Evolutionary conservation across 2,329 filamentous ascomycete genomes (phyloP).

Genomic region (Xylariaceae sp.): DNA sequence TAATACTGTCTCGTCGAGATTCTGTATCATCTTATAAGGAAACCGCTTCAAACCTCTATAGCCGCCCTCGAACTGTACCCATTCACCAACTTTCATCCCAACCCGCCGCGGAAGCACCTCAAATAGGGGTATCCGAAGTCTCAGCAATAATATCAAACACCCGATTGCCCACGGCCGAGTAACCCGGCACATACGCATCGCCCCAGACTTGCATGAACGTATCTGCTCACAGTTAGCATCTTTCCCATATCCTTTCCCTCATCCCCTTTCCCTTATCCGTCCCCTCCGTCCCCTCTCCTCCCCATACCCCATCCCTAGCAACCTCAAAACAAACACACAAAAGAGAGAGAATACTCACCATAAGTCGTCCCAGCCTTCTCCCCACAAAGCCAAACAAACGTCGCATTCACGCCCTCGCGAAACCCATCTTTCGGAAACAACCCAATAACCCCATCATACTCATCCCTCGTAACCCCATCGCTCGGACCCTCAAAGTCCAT

Average conservation of each 20-base stretch:
- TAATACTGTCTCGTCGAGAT: too few relatives aligned
- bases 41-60: too few relatives aligned
- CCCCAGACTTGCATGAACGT: constrained; percentile 16
- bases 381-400: constrained; percentile 37
- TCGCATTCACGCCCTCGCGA: constrained; percentile 33
- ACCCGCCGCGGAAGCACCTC: too few relatives aligned
- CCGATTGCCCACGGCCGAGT: constrained; percentile 4
- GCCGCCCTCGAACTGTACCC: too few relatives aligned
- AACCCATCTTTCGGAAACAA: constrained; percentile 35
- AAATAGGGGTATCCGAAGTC: neutral
- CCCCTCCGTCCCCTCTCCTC: neutral
- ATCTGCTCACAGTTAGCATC: neutral
- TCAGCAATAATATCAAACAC: constrained; percentile 4
- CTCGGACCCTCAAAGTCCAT: constrained; percentile 37
- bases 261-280: too few relatives aligned
- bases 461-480: constrained; percentile 30
- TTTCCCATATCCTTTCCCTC: too few relatives aligned
- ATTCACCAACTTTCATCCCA: too few relatives aligned
- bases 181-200: constrained; percentile 11
- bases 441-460: constrained; percentile 32
- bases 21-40: too few relatives aligned
- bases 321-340: neutral
- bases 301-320: too few relatives aligned
- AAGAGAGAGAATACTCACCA: constrained; percentile 20
- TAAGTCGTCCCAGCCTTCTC: constrained; percentile 38